phyloP scores from a whole-genome alignment of 441 rosid species.

The Pelargonium myrrhifolium region DNA sequence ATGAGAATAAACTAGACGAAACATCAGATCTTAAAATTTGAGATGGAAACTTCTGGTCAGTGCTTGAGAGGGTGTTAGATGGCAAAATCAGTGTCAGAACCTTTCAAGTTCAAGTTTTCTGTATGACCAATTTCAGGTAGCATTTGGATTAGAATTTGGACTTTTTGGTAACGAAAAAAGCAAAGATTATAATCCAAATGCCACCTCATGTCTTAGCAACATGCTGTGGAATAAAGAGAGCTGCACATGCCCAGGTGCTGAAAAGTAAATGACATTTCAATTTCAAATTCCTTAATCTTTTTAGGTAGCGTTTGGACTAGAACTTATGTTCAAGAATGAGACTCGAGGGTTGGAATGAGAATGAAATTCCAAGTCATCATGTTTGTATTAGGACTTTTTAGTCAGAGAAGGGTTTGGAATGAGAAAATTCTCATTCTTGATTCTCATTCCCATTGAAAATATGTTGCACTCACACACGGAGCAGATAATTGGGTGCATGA shows the following conservation, averaged over 20 bases:
- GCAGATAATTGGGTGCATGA: constrained; percentile 8
- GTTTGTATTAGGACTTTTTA: no score
- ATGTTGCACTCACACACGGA: not conserved
- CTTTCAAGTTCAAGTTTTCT: not conserved
- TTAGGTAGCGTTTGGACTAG: not conserved
- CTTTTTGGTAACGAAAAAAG: no score
- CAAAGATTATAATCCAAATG: no score
- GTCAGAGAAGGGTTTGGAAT: no score
- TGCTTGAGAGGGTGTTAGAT: not conserved
- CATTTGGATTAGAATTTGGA: no score
- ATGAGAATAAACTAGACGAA: not conserved
- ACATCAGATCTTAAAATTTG: not conserved
- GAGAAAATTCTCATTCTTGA: no score
- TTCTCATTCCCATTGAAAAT: not conserved
- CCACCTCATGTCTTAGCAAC: not conserved
- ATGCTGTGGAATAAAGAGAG: not conserved
- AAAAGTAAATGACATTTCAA: not conserved
- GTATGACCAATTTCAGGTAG: not conserved
- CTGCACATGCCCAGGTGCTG: not conserved
- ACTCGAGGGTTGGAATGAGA: no score
- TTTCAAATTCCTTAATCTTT: not conserved
- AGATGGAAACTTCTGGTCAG: not conserved
- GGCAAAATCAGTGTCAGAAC: not conserved
- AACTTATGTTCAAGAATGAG: no score
- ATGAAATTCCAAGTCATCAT: no score